Percentiles rank a stretch among this genome's conserved stretches.
phyloP scores from a whole-genome alignment of 805 yeast species.

The Barnettozyma wickerhamii region DNA sequence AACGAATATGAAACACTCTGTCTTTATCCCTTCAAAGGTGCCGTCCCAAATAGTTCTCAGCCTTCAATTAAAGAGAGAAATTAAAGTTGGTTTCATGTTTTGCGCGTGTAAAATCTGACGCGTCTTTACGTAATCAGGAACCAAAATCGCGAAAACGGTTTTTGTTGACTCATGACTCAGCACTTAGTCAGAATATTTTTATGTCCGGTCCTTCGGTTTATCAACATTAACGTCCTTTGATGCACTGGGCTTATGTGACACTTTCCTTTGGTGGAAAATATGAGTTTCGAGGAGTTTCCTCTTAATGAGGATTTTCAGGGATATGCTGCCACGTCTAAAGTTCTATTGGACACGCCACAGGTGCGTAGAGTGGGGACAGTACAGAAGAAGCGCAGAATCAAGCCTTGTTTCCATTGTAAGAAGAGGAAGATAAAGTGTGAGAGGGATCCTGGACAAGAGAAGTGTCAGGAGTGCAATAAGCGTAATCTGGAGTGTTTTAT shows the following conservation, averaged over 20 bases:
- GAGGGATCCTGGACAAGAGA: slow-evolving; percentile 18
- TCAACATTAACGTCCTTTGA: not conserved
- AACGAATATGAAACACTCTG: too few relatives aligned
- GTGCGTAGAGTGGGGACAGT: slow-evolving; percentile 4
- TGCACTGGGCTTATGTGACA: not conserved
- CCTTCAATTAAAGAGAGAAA: too few relatives aligned
- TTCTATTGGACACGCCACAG: not conserved
- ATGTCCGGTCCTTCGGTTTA: not conserved
- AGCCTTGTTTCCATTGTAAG: slow-evolving; percentile 37
- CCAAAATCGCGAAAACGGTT: not conserved
- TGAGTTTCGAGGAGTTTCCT: slow-evolving; percentile 13
- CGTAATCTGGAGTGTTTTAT: slow-evolving; percentile 28
- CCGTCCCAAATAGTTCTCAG: too few relatives aligned
- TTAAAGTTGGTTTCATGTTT: too few relatives aligned
- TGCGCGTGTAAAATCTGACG: too few relatives aligned
- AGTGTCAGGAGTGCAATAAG: slow-evolving; percentile 29
- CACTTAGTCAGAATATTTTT: too few relatives aligned
- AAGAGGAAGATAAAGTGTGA: slow-evolving; percentile 32
- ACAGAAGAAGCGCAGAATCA: slow-evolving; percentile 24
- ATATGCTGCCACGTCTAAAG: slow-evolving; percentile 7
- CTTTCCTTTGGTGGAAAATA: not conserved
- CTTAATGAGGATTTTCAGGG: slow-evolving; percentile 13
- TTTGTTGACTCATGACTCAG: too few relatives aligned
- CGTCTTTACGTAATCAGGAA: not conserved
- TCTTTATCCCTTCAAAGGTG: too few relatives aligned